Percentiles rank a stretch among this genome's conserved stretches.
phyloP scores from a whole-genome alignment of 106 monocot genomes.

The Acorus calamus region DNA sequence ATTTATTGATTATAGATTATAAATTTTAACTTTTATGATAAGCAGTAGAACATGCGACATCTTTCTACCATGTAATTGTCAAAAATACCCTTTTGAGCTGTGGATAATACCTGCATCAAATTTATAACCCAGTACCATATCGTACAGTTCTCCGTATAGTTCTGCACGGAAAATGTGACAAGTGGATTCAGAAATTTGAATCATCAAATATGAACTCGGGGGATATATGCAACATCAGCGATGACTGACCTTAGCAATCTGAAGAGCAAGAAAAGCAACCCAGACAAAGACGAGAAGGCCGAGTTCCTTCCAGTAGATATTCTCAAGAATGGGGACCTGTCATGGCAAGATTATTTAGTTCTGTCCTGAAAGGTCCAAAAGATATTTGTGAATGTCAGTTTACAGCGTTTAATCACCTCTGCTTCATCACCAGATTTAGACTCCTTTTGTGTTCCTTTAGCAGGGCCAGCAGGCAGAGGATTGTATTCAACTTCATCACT shows the following conservation, averaged over 20 bases:
- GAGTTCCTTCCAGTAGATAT: conserved; percentile 60
- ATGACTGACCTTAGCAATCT: conserved; percentile 32
- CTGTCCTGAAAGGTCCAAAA: background rate
- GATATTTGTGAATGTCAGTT: background rate
- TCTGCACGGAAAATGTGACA: conserved; percentile 12
- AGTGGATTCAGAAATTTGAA: background rate
- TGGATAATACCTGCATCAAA: conserved; percentile 32
- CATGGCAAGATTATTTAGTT: background rate
- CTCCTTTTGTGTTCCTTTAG: conserved; percentile 5
- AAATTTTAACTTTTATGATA: too few relatives aligned
- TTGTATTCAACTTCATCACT: conserved; percentile 31
- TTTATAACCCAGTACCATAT: conserved; percentile 46
- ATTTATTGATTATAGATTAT: too few relatives aligned
- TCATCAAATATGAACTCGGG: background rate
- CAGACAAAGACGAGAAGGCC: conserved; percentile 52
- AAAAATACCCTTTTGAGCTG: too few relatives aligned
- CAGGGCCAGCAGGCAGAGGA: conserved; percentile 31
- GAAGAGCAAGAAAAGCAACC: conserved; percentile 38
- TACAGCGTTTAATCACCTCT: conserved; percentile 5
- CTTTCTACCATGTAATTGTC: too few relatives aligned
- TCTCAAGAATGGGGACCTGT: conserved; percentile 37
- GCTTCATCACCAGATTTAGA: conserved; percentile 1
- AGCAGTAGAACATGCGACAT: too few relatives aligned
- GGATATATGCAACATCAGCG: background rate
- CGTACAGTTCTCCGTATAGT: conserved; percentile 38